phyloP scores from a whole-genome alignment of 2,329 filamentous ascomycete species.

The Annulohypoxylon truncatum region DNA sequence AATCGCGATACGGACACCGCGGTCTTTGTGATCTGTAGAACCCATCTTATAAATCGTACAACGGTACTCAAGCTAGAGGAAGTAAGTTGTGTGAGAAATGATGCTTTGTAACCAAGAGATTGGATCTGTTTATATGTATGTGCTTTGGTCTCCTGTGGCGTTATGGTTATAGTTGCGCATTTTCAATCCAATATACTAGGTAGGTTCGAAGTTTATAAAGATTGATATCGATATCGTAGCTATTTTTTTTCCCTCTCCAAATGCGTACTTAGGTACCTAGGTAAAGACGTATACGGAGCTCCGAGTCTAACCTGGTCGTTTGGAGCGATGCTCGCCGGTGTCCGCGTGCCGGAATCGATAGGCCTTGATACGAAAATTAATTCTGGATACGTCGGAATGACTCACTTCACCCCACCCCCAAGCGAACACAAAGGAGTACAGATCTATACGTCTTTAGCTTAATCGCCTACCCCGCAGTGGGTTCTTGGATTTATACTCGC shows the following conservation, averaged over 20 bases:
- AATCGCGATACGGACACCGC: slow-evolving; percentile 80
- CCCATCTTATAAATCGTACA: slow-evolving; percentile 49
- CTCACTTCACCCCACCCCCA: slow-evolving; percentile 4
- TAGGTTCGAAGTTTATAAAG: not conserved
- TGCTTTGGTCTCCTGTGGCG: not conserved
- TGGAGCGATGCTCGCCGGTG: slow-evolving; percentile 7
- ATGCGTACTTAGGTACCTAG: not conserved
- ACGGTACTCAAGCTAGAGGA: no score
- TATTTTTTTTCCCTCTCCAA: no score
- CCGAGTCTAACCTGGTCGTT: slow-evolving; percentile 1
- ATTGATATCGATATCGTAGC: not conserved
- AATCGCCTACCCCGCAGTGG: not conserved
- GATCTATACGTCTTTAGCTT: not conserved
- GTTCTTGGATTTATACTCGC: not conserved
- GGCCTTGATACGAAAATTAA: slow-evolving; percentile 7
- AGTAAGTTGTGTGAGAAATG: not conserved
- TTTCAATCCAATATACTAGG: not conserved
- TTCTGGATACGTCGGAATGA: not conserved
- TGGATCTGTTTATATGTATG: not conserved
- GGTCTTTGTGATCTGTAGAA: slow-evolving; percentile 51
- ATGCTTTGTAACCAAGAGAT: not conserved
- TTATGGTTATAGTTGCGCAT: not conserved
- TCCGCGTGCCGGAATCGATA: slow-evolving; percentile 16
- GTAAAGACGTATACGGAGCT: not conserved
- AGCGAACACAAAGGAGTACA: not conserved